phyloP scores from a whole-genome alignment of 257 asterid genomes.

The Nicotiana noctiflora region DNA sequence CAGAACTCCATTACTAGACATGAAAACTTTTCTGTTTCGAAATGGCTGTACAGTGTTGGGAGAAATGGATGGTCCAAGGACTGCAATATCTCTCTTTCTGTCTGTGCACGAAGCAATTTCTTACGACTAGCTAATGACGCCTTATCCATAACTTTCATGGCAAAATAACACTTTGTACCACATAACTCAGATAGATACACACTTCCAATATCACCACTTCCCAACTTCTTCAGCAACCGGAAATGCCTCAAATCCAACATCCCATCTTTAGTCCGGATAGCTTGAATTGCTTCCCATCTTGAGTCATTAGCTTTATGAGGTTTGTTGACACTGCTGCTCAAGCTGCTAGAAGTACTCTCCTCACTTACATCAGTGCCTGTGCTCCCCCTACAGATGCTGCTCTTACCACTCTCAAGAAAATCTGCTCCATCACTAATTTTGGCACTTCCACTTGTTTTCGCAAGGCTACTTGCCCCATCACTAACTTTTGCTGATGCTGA shows the following conservation, averaged over 20 bases:
- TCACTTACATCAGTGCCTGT: constrained; percentile 71
- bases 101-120: constrained; percentile 74
- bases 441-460: constrained; percentile 52
- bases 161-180: constrained; percentile 70
- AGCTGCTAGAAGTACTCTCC: constrained; percentile 71
- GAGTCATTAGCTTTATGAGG: constrained; percentile 74
- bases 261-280: constrained; percentile 57
- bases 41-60: constrained; percentile 61
- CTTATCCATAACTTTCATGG: constrained; percentile 81
- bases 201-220: constrained; percentile 79
- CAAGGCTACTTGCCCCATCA: constrained; percentile 41
- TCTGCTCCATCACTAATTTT: constrained; percentile 50
- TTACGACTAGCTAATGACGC: constrained; percentile 71
- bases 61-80: constrained; percentile 75
- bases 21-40: constrained; percentile 70
- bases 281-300: constrained; percentile 78
- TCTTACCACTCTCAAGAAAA: constrained; percentile 69
- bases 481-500: constrained; percentile 43
- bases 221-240: constrained; percentile 67
- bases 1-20: constrained; percentile 88
- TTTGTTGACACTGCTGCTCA: constrained; percentile 61
- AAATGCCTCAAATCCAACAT: constrained; percentile 66
- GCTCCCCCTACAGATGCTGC: constrained; percentile 84
- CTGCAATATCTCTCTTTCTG: constrained; percentile 73
- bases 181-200: constrained; percentile 72